Base-by-base conservation (phyloP, 140 eudicot species). In the Flaveria floridana region DNA sequence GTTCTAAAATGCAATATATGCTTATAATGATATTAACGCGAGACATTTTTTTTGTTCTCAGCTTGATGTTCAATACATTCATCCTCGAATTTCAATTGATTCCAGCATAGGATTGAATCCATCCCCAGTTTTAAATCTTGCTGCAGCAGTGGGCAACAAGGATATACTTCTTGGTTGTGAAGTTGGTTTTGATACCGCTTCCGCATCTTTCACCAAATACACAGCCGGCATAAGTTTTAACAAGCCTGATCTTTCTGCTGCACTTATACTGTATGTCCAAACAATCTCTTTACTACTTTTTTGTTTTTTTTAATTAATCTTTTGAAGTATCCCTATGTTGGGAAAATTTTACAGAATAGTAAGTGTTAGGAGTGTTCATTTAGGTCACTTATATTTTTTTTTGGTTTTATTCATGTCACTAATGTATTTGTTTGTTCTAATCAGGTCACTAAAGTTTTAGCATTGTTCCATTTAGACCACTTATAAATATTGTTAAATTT, bases 91-190 rank as follows among this genome's bases (percentile, higher is more conserved):
- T 7, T 85, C 96, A 26, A 83, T 94, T 68, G 91, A 84, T 53
- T 85, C 97, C 28, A 88, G 99, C 68, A 87, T 94, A 50, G 99
- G 97, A 63, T 79, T 94, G 85, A 82, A 87, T 73, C 97, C 99
- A 2, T 78, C 89, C 37, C 99, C 99, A 41, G 75, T 86, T 62
- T 44, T 94, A 77, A 89, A 90, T 73, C 75, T 90, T 44, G 80
- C 96, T 68, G 96, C 95, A 56, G 88, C 92, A 28, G 69, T 90
- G 71, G 99, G 97, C 74, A 78, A 72, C 83, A 76, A 81, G 30
- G 97, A 85, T 55, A 20, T 87, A 52, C 87, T 79, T 68, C 72
- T 90, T 52, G 99, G 99, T 76, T 91, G 96, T 72, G 97, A 90
- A 85, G 65, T 86, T 21, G 93, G 91, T 59, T 91, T 94, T 78